Base-by-base conservation (phyloP, 306 rosid species). In the Cicer bijugum region DNA sequence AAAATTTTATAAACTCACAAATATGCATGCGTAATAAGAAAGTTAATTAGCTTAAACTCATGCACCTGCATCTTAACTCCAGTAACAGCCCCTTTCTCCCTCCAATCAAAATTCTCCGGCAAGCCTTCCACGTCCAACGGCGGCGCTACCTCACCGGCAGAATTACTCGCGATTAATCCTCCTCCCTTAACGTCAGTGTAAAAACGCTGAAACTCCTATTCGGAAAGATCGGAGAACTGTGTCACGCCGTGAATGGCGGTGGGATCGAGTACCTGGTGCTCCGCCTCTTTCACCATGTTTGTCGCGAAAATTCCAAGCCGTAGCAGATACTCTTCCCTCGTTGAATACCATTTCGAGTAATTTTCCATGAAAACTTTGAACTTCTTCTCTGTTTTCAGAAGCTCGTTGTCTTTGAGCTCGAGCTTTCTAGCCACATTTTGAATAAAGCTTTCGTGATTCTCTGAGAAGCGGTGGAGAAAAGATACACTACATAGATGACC, bases 21-120 rank as follows among this genome's bases (percentile, higher is more conserved):
- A 61, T 44, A 60, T 60, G 45, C 67, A 67, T 47, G 72, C 8
- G 9, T 45, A 20, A 17, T 45, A 66, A 66, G 5, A 11, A 51
- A 46, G 23, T 20, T 11, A 58, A 58, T 33, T 45, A 1, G 3
- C 23, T 28, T 60, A n/a, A 38, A 62, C n/a, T 64, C 5, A 14
- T 15, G 14, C 6, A 74, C 98, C 96, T 93, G 98, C 83, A 38
- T 84, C 92, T 93, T 91, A 42, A 93, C 96, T n/a, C 75, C 86
- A 6, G 96, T 91, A 17, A 93, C 94, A 12, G 97, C 98, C 1
- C 98, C 98, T 6, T 89, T 89, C 4, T 86, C 91, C n/a, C 97
- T 85, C 98, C 97, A 93, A 67, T 93, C 96, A 44, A 91, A 91
- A 74, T 82, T 84, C 80, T 88, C 89, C 33, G 98, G 98, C 88